Base-by-base conservation (phyloP, 2,329 filamentous ascomycete species). In the Stemphylium beticola region DNA sequence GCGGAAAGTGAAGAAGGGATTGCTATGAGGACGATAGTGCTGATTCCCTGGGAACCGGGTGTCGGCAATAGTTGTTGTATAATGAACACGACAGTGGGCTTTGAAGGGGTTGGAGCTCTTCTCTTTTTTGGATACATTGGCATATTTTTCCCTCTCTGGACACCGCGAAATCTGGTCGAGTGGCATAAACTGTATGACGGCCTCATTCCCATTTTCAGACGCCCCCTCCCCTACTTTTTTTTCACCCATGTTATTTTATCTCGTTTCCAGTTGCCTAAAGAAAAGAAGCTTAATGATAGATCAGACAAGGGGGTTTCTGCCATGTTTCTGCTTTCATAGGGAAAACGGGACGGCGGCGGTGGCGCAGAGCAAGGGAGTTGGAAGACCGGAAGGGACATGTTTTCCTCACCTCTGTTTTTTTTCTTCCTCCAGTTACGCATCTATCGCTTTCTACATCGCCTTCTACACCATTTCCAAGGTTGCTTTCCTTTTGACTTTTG, bases 1-100 rank as follows among this genome's bases (percentile, higher is more conserved):
- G 61, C 18, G 61, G 61, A 40, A 67, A 68, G 49, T 67, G 67
- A 66, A 26, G 41, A 31, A 52, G 51, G 20, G n/a, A 26, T 20
- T 33, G 41, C 11, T 14, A 36, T 18, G 20, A 46, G 22, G 11
- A 40, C 36, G 9, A 8, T 11, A 26, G 12, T 29, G 31, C 4
- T 24, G 4, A 15, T 24, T 20, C 32, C 34, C 32, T 15, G 12
- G 12, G 32, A 26, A 29, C 36, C 11, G 20, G 24, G 45, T 10
- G 7, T 38, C 17, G 34, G 14, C 32, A 20, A 11, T 14, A 22
- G 26, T 14, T 15, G 26, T 18, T 17, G 26, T 37, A 33, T 48
- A 32, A 44, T 38, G 51, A 54, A 47, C 26, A 33, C 50, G n/a
- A 39, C 17, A 42, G 46, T 8, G 4, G 32, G 18, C 12, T 14